Evolutionary conservation across 176 grass and related monocot species (phyloP), one percentile per base, ranked within the genome.

Genomic region (Avena atlantica): DNA sequence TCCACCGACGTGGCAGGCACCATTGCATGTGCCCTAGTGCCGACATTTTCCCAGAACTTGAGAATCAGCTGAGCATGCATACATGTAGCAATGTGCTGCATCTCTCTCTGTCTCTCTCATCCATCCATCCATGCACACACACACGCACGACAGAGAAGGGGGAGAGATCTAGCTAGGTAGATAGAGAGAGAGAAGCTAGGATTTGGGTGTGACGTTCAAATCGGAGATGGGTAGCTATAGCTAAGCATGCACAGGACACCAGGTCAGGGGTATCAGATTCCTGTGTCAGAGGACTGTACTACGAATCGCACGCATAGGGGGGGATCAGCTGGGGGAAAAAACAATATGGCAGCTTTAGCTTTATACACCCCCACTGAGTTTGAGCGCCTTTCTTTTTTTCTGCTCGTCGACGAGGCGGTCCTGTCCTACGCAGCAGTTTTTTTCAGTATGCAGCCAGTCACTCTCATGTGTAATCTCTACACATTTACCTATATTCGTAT

Each of bases 201-300:
- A 76, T 76, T 53, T 76, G 17, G 73, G 60, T 56, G 52, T 36
- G 64, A 87, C 77, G 75, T 87, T 72, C 64, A 87, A 80, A 66
- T 84, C 65, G 57, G 34, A 78, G 74, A 74, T 74, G 2, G 45
- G 3, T 68, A 68, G 69, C 42, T 65, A 72, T 69, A 69, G 31
- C 40, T 47, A 8, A 21, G 40, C 40, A 42, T 42, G 87, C 37
- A 74, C 36, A 84, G 81, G 85, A 80, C 79, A 77, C 68, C 78
- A 78, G 82, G 86, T 85, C 86, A 66, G 82, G 90, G 90, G 90
- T 71, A 91, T 91, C 90, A 88, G 90, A 91, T 91, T 91, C 90
- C 90, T 91, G 83, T 86, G 86, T 88, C 90, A 88, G 90, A 42
- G 40, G 40, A 61, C 76, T 80, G 86, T 88, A 82, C 82, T 86